A percentile compares a stretch with the other conserved stretches of the same genome.
phyloP scores from a whole-genome alignment of 2,329 filamentous ascomycete genomes.

The Cladosporium velox region DNA sequence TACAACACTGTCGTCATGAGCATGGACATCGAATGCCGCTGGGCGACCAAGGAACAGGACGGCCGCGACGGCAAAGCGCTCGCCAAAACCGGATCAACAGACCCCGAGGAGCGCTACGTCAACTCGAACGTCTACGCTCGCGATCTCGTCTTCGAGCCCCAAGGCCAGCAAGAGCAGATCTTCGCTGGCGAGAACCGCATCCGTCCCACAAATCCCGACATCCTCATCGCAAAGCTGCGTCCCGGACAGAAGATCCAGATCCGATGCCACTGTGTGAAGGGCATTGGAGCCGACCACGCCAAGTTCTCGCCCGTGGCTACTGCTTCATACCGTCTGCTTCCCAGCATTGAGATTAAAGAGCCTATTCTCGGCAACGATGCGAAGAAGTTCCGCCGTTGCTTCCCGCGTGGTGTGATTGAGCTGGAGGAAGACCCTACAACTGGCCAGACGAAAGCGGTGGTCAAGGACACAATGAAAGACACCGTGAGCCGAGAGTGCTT shows the following conservation, averaged over 20 bases:
- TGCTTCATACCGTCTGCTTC: conserved; percentile 87
- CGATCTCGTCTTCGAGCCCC: conserved; percentile 70
- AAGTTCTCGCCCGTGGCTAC: conserved; percentile 98
- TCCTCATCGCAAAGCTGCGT: conserved; percentile 89
- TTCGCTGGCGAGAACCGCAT: conserved; percentile 68
- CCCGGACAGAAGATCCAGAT: conserved; percentile 86
- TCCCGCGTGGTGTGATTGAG: conserved; percentile 82
- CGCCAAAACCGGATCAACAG: conserved; percentile 70
- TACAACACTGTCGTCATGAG: conserved; percentile 83
- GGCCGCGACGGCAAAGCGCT: conserved; percentile 49
- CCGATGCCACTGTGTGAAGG: conserved; percentile 92
- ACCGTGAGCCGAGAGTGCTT: conserved; percentile 92
- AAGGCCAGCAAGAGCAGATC: conserved; percentile 67
- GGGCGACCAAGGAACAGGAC: conserved; percentile 56
- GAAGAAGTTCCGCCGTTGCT: conserved; percentile 85
- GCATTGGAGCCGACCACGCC: conserved; percentile 88
- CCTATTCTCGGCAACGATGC: conserved; percentile 88
- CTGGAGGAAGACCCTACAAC: conserved; percentile 69
- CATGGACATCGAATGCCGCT: conserved; percentile 77
- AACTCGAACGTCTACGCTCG: conserved; percentile 67
- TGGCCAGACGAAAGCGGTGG: conserved; percentile 84
- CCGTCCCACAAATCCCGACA: conserved; percentile 81
- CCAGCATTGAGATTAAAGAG: conserved; percentile 77
- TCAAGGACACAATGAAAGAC: conserved; percentile 85
- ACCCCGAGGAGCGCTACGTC: conserved; percentile 81